phyloP scores from a whole-genome alignment of 2,329 filamentous ascomycete genomes.

The Trichophyton rubrum region DNA sequence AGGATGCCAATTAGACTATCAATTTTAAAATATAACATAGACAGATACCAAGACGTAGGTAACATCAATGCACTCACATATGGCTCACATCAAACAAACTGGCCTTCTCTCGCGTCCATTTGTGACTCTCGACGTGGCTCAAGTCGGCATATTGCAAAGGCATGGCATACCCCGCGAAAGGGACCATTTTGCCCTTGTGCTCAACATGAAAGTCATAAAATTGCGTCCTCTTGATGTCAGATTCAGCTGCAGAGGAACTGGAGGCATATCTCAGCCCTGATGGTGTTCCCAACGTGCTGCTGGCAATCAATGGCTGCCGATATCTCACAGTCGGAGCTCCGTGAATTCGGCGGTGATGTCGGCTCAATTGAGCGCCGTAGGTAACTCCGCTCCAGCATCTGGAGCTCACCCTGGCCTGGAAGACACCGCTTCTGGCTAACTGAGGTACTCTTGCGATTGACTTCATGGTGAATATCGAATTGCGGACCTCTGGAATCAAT shows the following conservation, averaged over 20 bases:
- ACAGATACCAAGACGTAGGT: neutral
- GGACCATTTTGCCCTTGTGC: conserved; percentile 82
- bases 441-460: neutral
- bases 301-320: conserved; percentile 13
- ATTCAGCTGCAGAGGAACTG: conserved; percentile 15
- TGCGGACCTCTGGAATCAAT: neutral
- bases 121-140: conserved; percentile 71
- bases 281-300: conserved; percentile 8
- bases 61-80: conserved; percentile 55
- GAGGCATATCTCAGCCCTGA: conserved; percentile 24
- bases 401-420: neutral
- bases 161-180: conserved; percentile 90
- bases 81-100: conserved; percentile 94
- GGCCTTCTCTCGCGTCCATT: conserved; percentile 75
- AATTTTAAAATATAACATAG: neutral
- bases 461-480: neutral
- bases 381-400: neutral
- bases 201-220: conserved; percentile 67
- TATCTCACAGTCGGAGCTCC: conserved; percentile 19
- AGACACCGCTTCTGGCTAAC: neutral
- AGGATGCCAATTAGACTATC: neutral
- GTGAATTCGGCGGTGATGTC: neutral
- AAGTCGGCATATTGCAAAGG: conserved; percentile 74
- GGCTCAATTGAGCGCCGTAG: neutral
- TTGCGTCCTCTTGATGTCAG: conserved; percentile 42